Conservation (phyloP, 2,329 filamentous ascomycete genomes). For the Helminthosporium solani region DNA sequence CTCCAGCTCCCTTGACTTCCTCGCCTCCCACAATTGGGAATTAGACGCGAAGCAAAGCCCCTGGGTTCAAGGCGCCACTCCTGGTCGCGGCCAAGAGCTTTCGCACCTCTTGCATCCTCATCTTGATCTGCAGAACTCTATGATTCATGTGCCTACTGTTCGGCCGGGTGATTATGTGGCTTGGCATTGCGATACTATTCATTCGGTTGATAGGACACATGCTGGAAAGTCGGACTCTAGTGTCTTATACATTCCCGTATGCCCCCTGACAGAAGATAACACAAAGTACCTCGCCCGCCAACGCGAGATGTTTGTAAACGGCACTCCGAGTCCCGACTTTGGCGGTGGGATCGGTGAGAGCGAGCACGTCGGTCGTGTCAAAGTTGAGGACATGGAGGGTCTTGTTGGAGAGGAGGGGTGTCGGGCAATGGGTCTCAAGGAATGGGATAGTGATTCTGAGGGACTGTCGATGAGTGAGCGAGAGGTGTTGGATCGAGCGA, state of each 20-base stretch:
- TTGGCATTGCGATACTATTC: slow-evolving; percentile 79
- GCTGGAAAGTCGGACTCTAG: slow-evolving; percentile 71
- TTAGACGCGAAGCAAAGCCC: slow-evolving; percentile 56
- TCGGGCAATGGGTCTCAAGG: slow-evolving; percentile 56
- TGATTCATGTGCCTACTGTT: slow-evolving; percentile 71
- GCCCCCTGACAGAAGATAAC: slow-evolving; percentile 75
- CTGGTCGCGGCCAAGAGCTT: slow-evolving; percentile 69
- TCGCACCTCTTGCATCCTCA: slow-evolving; percentile 66
- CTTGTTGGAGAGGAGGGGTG: slow-evolving; percentile 51
- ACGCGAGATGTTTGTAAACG: slow-evolving; percentile 67
- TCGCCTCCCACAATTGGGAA: slow-evolving; percentile 61
- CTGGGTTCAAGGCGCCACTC: slow-evolving; percentile 68
- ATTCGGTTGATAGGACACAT: slow-evolving; percentile 81
- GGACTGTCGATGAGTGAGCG: slow-evolving; percentile 54
- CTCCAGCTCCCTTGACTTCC: slow-evolving; percentile 43
- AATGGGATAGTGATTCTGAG: slow-evolving; percentile 51
- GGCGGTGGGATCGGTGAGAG: slow-evolving; percentile 64
- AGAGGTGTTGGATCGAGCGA: slow-evolving; percentile 53
- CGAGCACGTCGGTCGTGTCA: slow-evolving; percentile 47
- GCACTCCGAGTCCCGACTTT: slow-evolving; percentile 54
- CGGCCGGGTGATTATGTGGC: slow-evolving; percentile 73
- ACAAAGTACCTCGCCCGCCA: slow-evolving; percentile 70
- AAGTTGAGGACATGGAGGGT: slow-evolving; percentile 40
- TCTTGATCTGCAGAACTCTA: slow-evolving; percentile 64
- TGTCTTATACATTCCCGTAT: slow-evolving; percentile 87